phyloP scores from a whole-genome alignment of 192 early-diverging fungal species.

The Gaertneriomyces semiglobifer region DNA sequence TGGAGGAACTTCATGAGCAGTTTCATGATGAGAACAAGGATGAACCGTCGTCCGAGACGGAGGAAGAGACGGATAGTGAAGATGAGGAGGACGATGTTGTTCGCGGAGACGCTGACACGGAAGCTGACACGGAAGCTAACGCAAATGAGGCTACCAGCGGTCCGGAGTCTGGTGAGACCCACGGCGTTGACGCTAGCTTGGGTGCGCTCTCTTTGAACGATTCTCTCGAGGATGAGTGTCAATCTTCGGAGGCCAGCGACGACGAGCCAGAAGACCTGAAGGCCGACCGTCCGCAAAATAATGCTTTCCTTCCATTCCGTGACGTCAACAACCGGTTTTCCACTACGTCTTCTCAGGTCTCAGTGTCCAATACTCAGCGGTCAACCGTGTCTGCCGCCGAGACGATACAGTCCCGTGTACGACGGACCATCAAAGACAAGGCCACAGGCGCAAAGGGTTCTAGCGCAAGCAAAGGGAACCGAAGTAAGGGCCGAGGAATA shows the following conservation, averaged over 20 bases:
- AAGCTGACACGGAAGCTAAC: not conserved
- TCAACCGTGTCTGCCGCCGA: no score
- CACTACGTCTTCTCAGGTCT: no score
- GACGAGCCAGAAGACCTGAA: not conserved
- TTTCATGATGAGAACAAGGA: conserved; percentile 17
- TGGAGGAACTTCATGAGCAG: conserved; percentile 67
- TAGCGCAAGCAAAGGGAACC: conserved; percentile 1
- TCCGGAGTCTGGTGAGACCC: not conserved
- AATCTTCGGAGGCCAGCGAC: not conserved
- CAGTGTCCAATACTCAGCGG: no score
- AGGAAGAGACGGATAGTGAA: conserved; percentile 32
- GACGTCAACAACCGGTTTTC: no score
- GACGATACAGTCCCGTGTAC: no score
- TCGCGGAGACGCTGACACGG: conserved; percentile 18
- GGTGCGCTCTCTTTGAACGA: not conserved
- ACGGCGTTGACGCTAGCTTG: not conserved
- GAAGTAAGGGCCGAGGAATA: conserved; percentile 19
- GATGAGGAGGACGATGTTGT: conserved; percentile 38
- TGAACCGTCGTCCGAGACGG: conserved; percentile 10
- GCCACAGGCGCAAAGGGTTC: no score
- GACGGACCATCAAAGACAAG: no score
- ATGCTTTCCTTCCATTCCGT: no score
- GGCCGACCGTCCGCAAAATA: no score
- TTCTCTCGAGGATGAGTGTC: not conserved
- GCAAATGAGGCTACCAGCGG: not conserved